Evolutionary conservation across 768 basidiomycete species (phyloP), one percentile per base, ranked within the genome.

Genomic region (Dioszegia hungarica): DNA sequence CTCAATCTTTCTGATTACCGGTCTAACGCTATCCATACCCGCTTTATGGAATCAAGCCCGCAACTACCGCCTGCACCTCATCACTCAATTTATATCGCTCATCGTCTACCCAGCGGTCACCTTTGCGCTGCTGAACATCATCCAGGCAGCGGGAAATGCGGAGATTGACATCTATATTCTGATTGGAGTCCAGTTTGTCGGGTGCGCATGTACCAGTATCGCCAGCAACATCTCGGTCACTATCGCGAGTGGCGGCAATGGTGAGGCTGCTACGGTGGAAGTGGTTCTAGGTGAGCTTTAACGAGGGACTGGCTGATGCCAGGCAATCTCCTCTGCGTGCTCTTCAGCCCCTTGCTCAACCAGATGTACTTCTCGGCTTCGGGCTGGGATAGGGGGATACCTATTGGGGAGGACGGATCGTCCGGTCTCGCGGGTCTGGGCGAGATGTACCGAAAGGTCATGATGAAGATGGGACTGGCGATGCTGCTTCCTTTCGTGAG

Each of bases 191-290:
- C 62, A 70, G 27, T 58, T 70, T 22, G 63, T 73, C 64, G 55
- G 59, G 2, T 55, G 67, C 28, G 51, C 67, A 31, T 68, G 68
- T 36, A 73, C 71, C 22, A 70, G 68, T n/a, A 66, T 73, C 15
- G 71, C 71, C 36, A 65, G 63, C 40, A 73, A 73, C 55, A 64
- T 73, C 33, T 62, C 66, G 12, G 68, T 70, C 64, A 73, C 71
- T 4, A 51, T 64, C 14, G 57, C 57, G 9, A 66, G 67, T 14
- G 60, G 61, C 9, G 71, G 71, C 10, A 73, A 63, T 48, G 62
- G 56, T 0, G 71, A 73, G 40, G 60, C 66, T 12, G 68, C 71
- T 1, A 73, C 66, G 0, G 63, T 64, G 10, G 64, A 73, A 40
- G 66, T 67, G 33, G 64, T 63, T 34, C 57, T 73, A 12, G 70